phyloP scores from a whole-genome alignment of 1,139 yeast species.

The Sugiyamaella paludigena region DNA sequence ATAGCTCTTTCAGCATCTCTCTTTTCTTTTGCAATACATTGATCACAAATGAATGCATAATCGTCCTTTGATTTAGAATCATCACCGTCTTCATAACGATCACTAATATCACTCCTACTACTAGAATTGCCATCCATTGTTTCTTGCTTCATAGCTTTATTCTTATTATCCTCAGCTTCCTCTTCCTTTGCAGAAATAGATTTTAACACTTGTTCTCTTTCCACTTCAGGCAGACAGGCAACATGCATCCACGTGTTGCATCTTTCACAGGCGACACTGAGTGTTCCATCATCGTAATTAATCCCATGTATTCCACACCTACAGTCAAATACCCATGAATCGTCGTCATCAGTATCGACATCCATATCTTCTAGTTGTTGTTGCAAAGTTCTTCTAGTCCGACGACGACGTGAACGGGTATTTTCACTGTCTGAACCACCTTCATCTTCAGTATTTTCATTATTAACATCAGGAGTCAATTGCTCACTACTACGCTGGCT shows the following conservation, averaged over 20 bases:
- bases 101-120: neutral
- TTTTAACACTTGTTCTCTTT: constrained; percentile 10
- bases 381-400: constrained; percentile 8
- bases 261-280: constrained; percentile 40
- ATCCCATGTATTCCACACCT: constrained; percentile 42
- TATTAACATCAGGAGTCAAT: neutral
- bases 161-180: constrained; percentile 8
- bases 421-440: neutral
- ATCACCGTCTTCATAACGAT: neutral
- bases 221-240: constrained; percentile 35
- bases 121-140: neutral
- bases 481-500: neutral
- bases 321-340: constrained; percentile 44
- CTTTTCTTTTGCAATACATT: constrained; percentile 7
- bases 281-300: constrained; percentile 43
- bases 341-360: constrained; percentile 7
- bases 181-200: constrained; percentile 12
- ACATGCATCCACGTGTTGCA: constrained; percentile 46
- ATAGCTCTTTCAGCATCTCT: constrained; percentile 12
- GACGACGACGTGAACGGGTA: constrained; percentile 1
- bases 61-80: neutral
- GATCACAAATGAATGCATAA: constrained; percentile 6
- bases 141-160: constrained; percentile 1
- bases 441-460: neutral
- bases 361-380: neutral